Evolutionary conservation across 129 eudicot genomes (phyloP), one percentile per base, ranked within the genome.

Genomic region (Lactuca sativa): DNA sequence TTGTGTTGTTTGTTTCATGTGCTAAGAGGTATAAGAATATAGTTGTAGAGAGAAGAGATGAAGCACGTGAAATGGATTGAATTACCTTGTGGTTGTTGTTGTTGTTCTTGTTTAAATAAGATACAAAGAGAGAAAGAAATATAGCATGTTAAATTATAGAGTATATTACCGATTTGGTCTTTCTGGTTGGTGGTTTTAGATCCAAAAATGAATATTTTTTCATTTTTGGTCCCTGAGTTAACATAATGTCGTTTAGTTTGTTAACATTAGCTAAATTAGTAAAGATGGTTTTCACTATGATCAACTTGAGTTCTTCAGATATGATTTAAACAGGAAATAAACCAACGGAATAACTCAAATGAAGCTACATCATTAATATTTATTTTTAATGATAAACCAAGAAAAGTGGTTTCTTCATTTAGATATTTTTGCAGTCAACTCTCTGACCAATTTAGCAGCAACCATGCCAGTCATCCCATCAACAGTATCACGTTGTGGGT

Each of bases 381-480:
- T 74, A 75, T 75, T 67, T 44, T 65, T 56, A 40, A 65, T 43
- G 59, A 64, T 7, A 41, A 11, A 31, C 65, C 58, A 43, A 52
- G 36, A 38, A 62, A 71, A 62, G 51, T 18, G 56, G 8, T 36
- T 72, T 17, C 41, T 40, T 82, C 82, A 92, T 59, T 92, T 92
- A 38, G 98, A 89, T 40, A 92, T 89, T 75, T 83, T 92, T 18
- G 98, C 98, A 53, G 98, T 86, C 57, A 92, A 72, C 82, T 92
- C 98, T 75, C 98, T 77, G 32, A 89, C 98, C 65, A 92, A 73
- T 62, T 92, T 92, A 43, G 95, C 98, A 64, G 98, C 98, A 76
- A 92, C 98, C 98, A 92, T 92, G 37, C 95, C 98, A 5, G 98
- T 89, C 98, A 89, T 92, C 9, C 95, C 96, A 74, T 92, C 98